Conservation (phyloP, 2,329 filamentous ascomycete species). For the Trichoderma lentiforme region DNA sequence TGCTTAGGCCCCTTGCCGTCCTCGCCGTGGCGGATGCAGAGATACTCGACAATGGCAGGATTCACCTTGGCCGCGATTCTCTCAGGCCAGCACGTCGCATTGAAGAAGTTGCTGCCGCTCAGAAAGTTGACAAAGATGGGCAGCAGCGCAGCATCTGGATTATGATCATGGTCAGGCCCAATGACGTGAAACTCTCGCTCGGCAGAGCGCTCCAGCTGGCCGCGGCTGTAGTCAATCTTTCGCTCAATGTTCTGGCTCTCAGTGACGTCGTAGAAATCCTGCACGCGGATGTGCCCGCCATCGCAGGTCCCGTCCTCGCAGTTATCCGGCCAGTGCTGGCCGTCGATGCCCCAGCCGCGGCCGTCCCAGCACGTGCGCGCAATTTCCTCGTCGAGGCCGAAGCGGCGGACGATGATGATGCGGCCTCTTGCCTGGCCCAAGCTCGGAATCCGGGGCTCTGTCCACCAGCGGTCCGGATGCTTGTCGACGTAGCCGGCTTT, state of each 20-base stretch:
- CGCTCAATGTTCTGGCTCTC: conserved; percentile 71
- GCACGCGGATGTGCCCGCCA: conserved; percentile 74
- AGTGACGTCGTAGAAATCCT: conserved; percentile 91
- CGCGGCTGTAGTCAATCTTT: conserved; percentile 72
- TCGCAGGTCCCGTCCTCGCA: conserved; percentile 69
- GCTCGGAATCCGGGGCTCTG: conserved; percentile 69
- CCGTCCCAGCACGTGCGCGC: conserved; percentile 47
- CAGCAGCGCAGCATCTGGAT: conserved; percentile 33
- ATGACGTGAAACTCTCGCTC: conserved; percentile 47
- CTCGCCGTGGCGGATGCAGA: conserved; percentile 56
- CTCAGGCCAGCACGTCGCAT: conserved; percentile 87
- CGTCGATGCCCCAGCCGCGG: conserved; percentile 58
- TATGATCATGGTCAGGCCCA: conserved; percentile 27
- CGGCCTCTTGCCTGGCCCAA: conserved; percentile 78
- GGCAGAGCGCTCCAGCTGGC: conserved; percentile 72
- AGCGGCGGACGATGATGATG: conserved; percentile 81
- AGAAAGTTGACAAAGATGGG: conserved; percentile 90
- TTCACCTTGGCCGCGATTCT: conserved; percentile 85
- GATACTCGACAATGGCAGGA: conserved; percentile 64
- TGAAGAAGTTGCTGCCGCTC: conserved; percentile 92
- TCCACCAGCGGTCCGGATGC: conserved; percentile 68
- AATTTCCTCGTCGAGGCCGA: conserved; percentile 59
- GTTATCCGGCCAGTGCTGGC: conserved; percentile 79
- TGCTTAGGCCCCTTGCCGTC: conserved; percentile 47
- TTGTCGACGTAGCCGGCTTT: conserved; percentile 65